Percentiles rank a stretch among this genome's conserved stretches.
These are phyloP conservation scores for Amanita molliuscula DNA, from an alignment of 768 basidiomycete species.

Conservation along the genomic window DNA sequence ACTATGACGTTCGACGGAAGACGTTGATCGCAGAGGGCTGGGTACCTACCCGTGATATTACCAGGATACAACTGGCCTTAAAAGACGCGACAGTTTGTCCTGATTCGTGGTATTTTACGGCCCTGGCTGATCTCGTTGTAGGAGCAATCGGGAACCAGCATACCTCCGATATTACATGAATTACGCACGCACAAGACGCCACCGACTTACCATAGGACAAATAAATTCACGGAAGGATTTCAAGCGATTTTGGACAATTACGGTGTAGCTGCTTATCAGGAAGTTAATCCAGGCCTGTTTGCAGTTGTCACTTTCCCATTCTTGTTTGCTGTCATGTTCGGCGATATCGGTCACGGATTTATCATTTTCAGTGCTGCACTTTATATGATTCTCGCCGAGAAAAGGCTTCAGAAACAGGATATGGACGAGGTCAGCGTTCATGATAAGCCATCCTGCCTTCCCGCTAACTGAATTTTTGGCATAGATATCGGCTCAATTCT, in stretches of 20 bases:
- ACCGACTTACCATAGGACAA: constrained; percentile 90
- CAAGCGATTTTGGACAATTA: constrained; percentile 98
- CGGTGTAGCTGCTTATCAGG: constrained; percentile 89
- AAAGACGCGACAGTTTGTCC: constrained; percentile 71
- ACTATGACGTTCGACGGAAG: constrained; percentile 88
- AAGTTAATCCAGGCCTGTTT: constrained; percentile 94
- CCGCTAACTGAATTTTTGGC: constrained; percentile 7
- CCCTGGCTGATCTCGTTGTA: constrained; percentile 17
- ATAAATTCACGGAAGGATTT: constrained; percentile 95
- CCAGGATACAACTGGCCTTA: constrained; percentile 76
- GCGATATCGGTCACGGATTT: constrained; percentile 93
- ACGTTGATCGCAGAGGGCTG: constrained; percentile 96
- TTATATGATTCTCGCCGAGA: constrained; percentile 84
- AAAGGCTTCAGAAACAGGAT: constrained; percentile 59
- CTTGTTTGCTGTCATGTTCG: constrained; percentile 99
- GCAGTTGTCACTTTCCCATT: constrained; percentile 93
- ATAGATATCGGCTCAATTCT: constrained; percentile 81
- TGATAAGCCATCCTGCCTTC: not conserved
- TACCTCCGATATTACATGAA: constrained; percentile 89
- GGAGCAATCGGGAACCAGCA: constrained; percentile 88
- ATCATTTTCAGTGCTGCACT: constrained; percentile 70
- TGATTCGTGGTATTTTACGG: not conserved
- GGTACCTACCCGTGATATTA: constrained; percentile 91
- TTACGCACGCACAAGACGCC: constrained; percentile 84
- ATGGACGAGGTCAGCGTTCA: constrained; percentile 55